Evolutionary conservation across 352 stramenopile species (phyloP), one percentile per base, ranked within the genome.

Genomic region (Phytophthora quininea): DNA sequence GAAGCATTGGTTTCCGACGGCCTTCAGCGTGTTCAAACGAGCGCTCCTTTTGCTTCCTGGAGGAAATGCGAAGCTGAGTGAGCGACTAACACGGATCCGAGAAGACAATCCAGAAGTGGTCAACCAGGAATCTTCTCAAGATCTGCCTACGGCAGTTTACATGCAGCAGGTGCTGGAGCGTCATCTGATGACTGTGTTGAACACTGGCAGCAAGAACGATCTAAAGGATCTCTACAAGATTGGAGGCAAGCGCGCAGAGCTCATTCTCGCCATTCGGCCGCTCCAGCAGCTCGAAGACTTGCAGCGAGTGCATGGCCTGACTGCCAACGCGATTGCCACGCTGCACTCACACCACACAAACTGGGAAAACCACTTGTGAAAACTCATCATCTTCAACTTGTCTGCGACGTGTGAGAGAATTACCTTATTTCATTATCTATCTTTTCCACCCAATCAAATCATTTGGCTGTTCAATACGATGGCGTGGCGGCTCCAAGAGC

Each of bases 11-110:
- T 69, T 74, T 15, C 38, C 43, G 5, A 84, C 63, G 1, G 75
- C 82, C 11, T 79, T 74, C 56, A 71, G 67, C n/a, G 66, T 90
- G 42, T 88, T 91, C 57, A 83, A 80, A 58, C 76, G 77, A 8
- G 79, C 83, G 14, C 77, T 73, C 42, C 64, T 84, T 27, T 51
- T 88, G 30, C 71, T 91, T 2, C 77, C 80, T 2, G 73, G 76
- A 12, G 61, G 75, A 52, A 90, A 76, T 66, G 48, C 67, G 9
- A 88, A 82, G 67, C 59, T 91, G 7, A 53, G 62, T 0, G 77
- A 84, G 49, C 79, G 83, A 15, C 65, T 88, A 27, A 30, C 58
- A 31, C 60, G 69, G 2, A 59, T 89, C 3, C 73, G 77, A 29
- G n/a, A 29, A 19, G 69, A 76, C 30, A 77, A 60, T 32, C 68